Evolutionary conservation across 331 rosid species (phyloP).

Genomic region (Cydonia oblonga): DNA sequence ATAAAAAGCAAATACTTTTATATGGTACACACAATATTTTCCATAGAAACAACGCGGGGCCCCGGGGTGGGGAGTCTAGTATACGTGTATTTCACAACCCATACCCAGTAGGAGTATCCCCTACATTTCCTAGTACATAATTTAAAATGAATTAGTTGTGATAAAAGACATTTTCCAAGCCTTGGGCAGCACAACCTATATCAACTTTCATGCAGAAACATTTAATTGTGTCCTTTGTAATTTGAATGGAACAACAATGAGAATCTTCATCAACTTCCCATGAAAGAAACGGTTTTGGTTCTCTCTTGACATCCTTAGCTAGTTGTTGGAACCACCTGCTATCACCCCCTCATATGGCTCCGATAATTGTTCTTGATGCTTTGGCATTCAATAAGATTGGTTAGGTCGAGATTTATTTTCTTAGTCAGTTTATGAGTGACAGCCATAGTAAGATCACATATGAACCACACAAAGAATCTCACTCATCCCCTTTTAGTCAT

Average conservation of each 20-base stretch:
- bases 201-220: background rate
- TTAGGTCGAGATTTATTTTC: background rate
- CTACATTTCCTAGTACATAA: background rate
- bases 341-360: background rate
- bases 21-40: background rate
- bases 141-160: no score
- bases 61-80: background rate
- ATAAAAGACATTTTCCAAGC: background rate
- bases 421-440: background rate
- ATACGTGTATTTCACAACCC: background rate
- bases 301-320: background rate
- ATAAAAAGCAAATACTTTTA: background rate
- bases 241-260: background rate
- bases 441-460: background rate
- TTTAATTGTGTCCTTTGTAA: background rate
- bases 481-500: background rate
- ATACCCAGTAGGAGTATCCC: background rate
- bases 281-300: background rate
- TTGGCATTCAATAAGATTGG: background rate
- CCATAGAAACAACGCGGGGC: background rate
- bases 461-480: background rate
- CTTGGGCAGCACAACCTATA: background rate
- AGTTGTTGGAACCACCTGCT: background rate
- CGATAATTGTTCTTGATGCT: background rate
- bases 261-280: background rate